Evolutionary conservation across 371 early-diverging fungal genomes (phyloP), one percentile per base, ranked within the genome.

Genomic region (Lichtheimia corymbifera): DNA sequence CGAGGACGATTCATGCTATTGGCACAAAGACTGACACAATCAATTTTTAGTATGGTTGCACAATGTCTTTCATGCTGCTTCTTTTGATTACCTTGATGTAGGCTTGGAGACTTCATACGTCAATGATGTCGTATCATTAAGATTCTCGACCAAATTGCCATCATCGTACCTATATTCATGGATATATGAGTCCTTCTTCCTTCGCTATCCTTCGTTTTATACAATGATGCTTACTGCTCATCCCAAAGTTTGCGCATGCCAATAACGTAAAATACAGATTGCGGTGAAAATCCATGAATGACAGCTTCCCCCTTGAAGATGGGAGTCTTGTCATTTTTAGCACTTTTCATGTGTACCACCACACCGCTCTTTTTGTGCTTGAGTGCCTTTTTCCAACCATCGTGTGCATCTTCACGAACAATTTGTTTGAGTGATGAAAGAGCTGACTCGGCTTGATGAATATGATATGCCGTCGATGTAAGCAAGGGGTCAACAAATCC

Each of bases 221-320:
- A 0, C 14, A 30, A 35, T 4, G 53, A 50, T 5, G 64, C 68
- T 65, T 68, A 79, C 78, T 72, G 72, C 22, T 74, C 73, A 63
- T 87, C 87, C 87, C 87, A 87, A n/a, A 88, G 73, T 58, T 80
- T 83, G 25, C 90, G 79, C 67, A 84, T 83, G 28, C 84, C 86
- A 62, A 89, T 82, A 6, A 89, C 82, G 22, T 86, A 81, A 65
- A 88, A 87, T 22, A 89, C 78, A 40, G 87, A 76, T 54, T 86
- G 87, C 2, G 90, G 88, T 13, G 83, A 70, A 50, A 84, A 86
- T 0, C 87, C 87, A 64, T 84, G 77, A 50, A 89, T 80, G 27
- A 87, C 70, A 30, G 77, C 75, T 61, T 86, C 87, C 20, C 88
- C 87, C 67, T 83, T 86, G 62, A 86, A 88, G 5, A 83, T 70